Conservation (phyloP, 2,329 filamentous ascomycete genomes). For the Botrytis fabae region DNA sequence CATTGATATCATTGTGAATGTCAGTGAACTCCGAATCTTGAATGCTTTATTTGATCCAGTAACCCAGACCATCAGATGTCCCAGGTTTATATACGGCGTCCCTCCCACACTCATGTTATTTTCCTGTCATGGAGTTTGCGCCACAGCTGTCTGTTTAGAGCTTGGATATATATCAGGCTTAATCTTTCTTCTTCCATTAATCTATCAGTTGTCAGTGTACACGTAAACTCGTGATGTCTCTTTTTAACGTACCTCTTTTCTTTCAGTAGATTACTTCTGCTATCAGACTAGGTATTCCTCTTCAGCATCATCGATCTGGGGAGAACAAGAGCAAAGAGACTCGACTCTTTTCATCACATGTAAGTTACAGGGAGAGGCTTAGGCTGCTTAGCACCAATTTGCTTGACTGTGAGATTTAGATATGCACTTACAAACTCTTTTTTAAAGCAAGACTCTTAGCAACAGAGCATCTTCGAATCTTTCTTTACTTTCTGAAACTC, state of each 20-base stretch:
- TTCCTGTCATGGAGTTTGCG: background rate
- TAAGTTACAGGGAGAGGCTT: too few relatives aligned
- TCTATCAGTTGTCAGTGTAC: background rate
- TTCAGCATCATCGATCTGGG: background rate
- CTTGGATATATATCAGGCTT: background rate
- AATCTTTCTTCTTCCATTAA: background rate
- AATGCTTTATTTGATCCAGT: background rate
- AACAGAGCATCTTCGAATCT: too few relatives aligned
- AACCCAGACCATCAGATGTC: background rate
- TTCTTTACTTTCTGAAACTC: too few relatives aligned
- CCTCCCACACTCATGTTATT: too few relatives aligned
- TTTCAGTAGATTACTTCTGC: background rate
- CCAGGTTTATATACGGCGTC: background rate
- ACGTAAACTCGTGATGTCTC: background rate
- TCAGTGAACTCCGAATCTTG: background rate
- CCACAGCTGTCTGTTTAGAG: background rate
- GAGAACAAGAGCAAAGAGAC: too few relatives aligned
- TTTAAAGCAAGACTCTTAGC: too few relatives aligned
- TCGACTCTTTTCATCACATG: too few relatives aligned
- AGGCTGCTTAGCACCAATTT: too few relatives aligned
- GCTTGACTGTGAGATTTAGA: too few relatives aligned
- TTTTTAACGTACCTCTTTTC: background rate
- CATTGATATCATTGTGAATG: background rate
- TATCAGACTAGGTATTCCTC: background rate
- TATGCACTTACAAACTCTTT: too few relatives aligned